Conservation (phyloP, 2,329 filamentous ascomycete species). For the Talaromyces piceae region DNA sequence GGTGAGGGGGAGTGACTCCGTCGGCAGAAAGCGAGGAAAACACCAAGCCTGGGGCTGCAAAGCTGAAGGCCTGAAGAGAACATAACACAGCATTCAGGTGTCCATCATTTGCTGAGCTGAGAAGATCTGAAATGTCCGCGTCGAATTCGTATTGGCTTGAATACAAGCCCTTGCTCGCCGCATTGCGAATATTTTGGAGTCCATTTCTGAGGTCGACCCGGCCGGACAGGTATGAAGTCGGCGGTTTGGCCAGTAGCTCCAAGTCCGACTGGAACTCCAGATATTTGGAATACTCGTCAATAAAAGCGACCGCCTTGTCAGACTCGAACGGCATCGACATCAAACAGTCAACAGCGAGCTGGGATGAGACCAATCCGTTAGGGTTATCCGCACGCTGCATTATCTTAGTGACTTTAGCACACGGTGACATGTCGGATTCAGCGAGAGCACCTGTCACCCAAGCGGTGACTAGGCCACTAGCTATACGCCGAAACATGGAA, state of each 20-base stretch:
- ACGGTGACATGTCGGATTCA: neutral
- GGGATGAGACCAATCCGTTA: neutral
- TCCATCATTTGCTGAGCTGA: conserved; percentile 55
- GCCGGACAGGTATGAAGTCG: conserved; percentile 44
- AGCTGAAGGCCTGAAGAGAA: conserved; percentile 40
- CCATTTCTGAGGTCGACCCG: conserved; percentile 42
- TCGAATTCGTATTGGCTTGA: conserved; percentile 51
- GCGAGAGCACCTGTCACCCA: neutral
- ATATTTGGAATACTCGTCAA: conserved; percentile 26
- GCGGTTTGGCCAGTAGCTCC: conserved; percentile 46
- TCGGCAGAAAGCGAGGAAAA: neutral
- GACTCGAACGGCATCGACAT: conserved; percentile 24
- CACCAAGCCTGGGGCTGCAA: conserved; percentile 16
- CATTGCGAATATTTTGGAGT: conserved; percentile 41
- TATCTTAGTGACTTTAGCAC: neutral
- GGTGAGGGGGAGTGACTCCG: neutral
- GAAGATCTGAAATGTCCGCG: conserved; percentile 45
- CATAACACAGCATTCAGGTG: conserved; percentile 38
- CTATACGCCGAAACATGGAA: neutral
- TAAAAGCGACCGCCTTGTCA: conserved; percentile 17
- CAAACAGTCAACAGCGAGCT: conserved; percentile 15
- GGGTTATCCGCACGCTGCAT: too few relatives aligned
- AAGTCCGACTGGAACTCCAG: conserved; percentile 45
- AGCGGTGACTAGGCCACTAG: neutral
- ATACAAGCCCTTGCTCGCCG: conserved; percentile 37